Evolutionary conservation across 208 protist species (phyloP), one percentile per base, ranked within the genome.

Genomic region (Leptomonas seymouri): DNA sequence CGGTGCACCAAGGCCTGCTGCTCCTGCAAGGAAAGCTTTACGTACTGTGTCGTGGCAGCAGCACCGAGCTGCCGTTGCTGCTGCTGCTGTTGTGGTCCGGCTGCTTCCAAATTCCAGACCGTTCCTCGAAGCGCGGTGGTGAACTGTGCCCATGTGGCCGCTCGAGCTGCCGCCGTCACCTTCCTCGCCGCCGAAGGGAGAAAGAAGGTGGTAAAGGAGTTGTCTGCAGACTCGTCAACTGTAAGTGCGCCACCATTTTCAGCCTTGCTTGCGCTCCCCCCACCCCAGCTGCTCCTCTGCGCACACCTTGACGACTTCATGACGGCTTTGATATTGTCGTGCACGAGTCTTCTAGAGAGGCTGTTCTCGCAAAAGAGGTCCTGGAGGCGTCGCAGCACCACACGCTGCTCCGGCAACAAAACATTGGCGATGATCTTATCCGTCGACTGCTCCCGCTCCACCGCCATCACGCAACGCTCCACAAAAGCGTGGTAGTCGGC

Each of bases 401-500:
- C 53, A 12, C 18, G 59, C 48, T 81, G 83, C 67, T 86, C 78
- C 25, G 69, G 48, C 28, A 66, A 63, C 67, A 91, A 70, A 0
- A 62, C 65, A 8, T 30, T 34, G 0, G 71, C 80, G 30, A 94
- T 68, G 41, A 61, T 31, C 78, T 94, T 97, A 50, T 90, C 80
- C 5, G 78, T 88, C 20, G 69, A 28, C 64, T 85, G 74, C 67
- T 86, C 89, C 48, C 82, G 70, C 67, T 97, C 87, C 56, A 76
- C 66, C 20, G 74, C 67, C 18, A 91, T 53, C 18, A 79, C 71
- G 67, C 92, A 97, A 21, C 82, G 77, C 71, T 85, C 81, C 48
- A 92, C 67, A 65, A 97, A 94, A 8, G 61, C 64, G 67, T 85
- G 89, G 76, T 93, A 97, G 60, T 93, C 89, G 15, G 64, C 62